phyloP scores from a whole-genome alignment of 257 asterid species.

The Sherardia arvensis region DNA sequence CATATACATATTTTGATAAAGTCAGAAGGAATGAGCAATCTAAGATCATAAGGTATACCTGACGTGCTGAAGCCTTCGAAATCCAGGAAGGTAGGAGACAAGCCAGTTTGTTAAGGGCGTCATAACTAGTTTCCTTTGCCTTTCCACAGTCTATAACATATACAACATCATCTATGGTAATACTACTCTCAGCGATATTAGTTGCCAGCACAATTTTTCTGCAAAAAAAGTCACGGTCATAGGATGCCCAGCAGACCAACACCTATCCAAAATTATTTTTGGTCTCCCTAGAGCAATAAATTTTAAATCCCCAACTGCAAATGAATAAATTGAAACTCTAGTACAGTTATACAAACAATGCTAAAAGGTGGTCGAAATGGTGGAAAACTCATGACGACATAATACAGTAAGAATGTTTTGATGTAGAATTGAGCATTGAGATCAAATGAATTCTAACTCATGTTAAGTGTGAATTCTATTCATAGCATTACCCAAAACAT shows the following conservation, averaged over 20 bases:
- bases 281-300: not conserved
- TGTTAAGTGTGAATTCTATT: not conserved
- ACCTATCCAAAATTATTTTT: no score
- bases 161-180: constrained; percentile 94
- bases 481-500: not conserved
- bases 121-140: constrained; percentile 97
- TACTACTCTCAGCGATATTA: constrained; percentile 96
- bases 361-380: not conserved
- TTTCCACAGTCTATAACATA: constrained; percentile 93
- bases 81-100: constrained; percentile 97
- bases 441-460: not conserved
- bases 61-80: constrained; percentile 98
- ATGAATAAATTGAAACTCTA: not conserved
- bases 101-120: constrained; percentile 94
- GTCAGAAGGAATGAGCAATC: not conserved
- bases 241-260: not conserved
- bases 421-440: not conserved
- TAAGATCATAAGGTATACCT: constrained; percentile 33
- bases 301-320: not conserved
- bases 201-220: constrained; percentile 96
- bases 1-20: not conserved
- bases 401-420: not conserved
- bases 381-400: not conserved
- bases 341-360: not conserved
- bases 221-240: constrained; percentile 14